phyloP scores from a whole-genome alignment of 306 rosid genomes.

The Vigna radiata region DNA sequence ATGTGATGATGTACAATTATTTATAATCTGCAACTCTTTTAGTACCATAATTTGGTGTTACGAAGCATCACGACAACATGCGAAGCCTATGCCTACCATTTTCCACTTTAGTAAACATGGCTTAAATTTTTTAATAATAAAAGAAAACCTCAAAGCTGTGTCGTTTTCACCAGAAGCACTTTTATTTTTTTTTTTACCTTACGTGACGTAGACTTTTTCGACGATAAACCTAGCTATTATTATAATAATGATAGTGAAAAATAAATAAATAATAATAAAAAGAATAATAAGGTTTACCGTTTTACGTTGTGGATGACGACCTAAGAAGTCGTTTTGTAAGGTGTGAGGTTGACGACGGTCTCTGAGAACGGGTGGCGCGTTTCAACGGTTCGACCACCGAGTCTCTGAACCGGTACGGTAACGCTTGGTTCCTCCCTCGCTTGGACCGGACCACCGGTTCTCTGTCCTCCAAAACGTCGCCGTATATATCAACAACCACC shows the following conservation, averaged over 20 bases:
- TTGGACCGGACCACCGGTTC: slow-evolving; percentile 62
- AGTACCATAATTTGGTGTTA: background rate
- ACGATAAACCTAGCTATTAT: background rate
- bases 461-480: slow-evolving; percentile 35
- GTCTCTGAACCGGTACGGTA: slow-evolving; percentile 59
- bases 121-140: background rate
- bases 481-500: slow-evolving; percentile 46
- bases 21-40: background rate
- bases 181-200: background rate
- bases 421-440: slow-evolving; percentile 55
- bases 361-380: slow-evolving; percentile 18
- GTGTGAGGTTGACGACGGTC: slow-evolving; percentile 35
- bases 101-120: background rate
- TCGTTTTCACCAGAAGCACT: background rate
- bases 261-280: too few species aligned
- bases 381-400: slow-evolving; percentile 60
- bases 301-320: background rate
- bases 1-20: background rate
- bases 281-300: background rate
- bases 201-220: background rate
- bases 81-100: background rate
- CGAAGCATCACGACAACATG: slow-evolving; percentile 8
- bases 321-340: slow-evolving; percentile 36
- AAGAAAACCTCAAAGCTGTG: background rate
- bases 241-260: background rate